These are phyloP conservation scores for Grosmannia serpens DNA, from an alignment of 2,329 filamentous ascomycete genomes.

Conservation along the genomic window DNA sequence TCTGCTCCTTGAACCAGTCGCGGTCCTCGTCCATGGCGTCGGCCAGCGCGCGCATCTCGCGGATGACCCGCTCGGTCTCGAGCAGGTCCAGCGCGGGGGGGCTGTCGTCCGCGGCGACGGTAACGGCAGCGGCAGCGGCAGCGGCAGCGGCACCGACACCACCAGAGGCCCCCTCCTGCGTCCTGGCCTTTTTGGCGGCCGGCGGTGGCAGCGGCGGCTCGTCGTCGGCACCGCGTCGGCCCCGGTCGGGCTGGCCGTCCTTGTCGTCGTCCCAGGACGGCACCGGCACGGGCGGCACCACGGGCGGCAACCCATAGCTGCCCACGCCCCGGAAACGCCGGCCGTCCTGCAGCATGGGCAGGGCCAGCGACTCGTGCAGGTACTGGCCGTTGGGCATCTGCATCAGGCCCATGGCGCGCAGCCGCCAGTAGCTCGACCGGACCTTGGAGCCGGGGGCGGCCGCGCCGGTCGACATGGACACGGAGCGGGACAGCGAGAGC, in stretches of 20 bases:
- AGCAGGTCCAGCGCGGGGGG: not conserved
- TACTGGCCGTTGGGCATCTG: slow-evolving; percentile 16
- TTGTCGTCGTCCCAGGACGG: not conserved
- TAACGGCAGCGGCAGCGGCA: too few relatives aligned
- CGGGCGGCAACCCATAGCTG: slow-evolving; percentile 21
- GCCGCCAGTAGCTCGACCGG: slow-evolving; percentile 23
- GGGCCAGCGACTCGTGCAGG: slow-evolving; percentile 34
- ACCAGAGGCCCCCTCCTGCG: not conserved
- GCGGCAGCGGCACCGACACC: too few relatives aligned
- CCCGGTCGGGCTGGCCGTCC: not conserved
- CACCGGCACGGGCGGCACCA: not conserved
- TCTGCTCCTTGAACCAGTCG: slow-evolving; percentile 36
- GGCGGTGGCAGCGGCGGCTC: not conserved
- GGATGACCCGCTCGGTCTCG: slow-evolving; percentile 24
- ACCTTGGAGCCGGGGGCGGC: slow-evolving; percentile 1
- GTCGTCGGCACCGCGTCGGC: not conserved
- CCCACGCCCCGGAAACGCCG: slow-evolving; percentile 27
- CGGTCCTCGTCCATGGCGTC: slow-evolving; percentile 34
- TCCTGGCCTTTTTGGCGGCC: slow-evolving; percentile 6
- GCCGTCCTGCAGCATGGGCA: slow-evolving; percentile 28
- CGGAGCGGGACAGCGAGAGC: not conserved
- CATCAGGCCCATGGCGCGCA: slow-evolving; percentile 33
- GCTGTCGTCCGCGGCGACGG: too few relatives aligned
- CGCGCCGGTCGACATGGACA: not conserved
- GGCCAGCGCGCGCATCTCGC: slow-evolving; percentile 29